phyloP scores from a whole-genome alignment of 2,329 filamentous ascomycete species.

The Paecilomyces dactylethromorphus region DNA sequence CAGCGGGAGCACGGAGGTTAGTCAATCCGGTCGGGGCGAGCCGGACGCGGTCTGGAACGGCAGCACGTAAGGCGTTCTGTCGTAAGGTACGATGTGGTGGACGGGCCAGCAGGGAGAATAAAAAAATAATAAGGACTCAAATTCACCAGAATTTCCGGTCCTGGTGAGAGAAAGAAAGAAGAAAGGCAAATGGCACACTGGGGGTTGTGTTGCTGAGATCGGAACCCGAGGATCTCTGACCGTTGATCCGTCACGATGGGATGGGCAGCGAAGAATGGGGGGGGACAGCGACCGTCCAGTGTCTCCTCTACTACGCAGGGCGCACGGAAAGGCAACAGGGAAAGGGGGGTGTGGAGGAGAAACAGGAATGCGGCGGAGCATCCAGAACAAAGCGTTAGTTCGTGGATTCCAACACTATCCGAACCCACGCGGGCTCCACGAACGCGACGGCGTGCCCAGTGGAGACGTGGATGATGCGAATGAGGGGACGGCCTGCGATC shows the following conservation, averaged over 20 bases:
- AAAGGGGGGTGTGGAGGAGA: neutral
- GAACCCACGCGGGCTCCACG: neutral
- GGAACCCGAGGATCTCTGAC: neutral
- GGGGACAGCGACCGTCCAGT: too few relatives aligned
- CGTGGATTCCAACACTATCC: neutral
- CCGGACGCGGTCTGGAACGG: neutral
- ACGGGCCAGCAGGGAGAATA: neutral
- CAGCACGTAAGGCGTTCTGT: neutral
- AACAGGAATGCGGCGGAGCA: neutral
- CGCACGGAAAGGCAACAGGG: neutral
- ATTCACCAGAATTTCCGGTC: neutral
- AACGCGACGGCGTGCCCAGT: neutral
- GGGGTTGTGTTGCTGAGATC: neutral
- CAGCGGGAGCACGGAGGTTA: neutral
- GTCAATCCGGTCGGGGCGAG: neutral
- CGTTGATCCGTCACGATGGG: neutral
- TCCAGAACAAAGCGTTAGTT: neutral
- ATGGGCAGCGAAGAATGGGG: neutral
- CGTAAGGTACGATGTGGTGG: neutral
- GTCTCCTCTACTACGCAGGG: too few relatives aligned
- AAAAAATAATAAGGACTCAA: too few relatives aligned
- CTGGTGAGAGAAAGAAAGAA: neutral
- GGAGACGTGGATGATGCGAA: neutral
- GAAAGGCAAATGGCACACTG: neutral
- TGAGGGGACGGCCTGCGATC: neutral